Percentiles rank a stretch among this genome's conserved stretches.
phyloP scores from a whole-genome alignment of 2,329 filamentous ascomycete species.

The Periconia sp. region DNA sequence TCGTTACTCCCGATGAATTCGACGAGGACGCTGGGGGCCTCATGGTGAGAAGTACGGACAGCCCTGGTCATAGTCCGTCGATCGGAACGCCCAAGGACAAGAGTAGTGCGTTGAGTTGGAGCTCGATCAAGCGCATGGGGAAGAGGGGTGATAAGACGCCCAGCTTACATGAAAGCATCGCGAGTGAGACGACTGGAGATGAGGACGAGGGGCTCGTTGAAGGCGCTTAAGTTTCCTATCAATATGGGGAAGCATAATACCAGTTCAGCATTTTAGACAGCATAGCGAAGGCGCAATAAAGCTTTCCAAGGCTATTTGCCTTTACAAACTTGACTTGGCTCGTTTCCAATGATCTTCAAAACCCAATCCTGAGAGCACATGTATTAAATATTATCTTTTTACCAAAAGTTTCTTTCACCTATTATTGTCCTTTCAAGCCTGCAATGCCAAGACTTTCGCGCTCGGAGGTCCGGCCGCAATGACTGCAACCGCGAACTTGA shows the following conservation, averaged over 20 bases:
- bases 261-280: no score
- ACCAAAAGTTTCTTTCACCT: neutral
- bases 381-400: no score
- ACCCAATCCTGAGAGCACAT: no score
- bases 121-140: constrained; percentile 51
- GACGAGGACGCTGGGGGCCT: constrained; percentile 43
- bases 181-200: constrained; percentile 48
- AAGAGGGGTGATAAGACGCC: constrained; percentile 52
- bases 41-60: constrained; percentile 33
- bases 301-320: no score
- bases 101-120: constrained; percentile 51
- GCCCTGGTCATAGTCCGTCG: constrained; percentile 40
- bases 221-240: constrained; percentile 13
- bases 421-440: neutral
- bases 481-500: neutral
- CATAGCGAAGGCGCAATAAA: neutral
- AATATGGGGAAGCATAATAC: neutral
- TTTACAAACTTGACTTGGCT: no score
- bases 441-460: constrained; percentile 1
- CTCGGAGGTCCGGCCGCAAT: constrained; percentile 2
- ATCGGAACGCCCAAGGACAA: constrained; percentile 47
- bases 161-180: constrained; percentile 54
- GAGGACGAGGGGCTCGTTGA: constrained; percentile 37
- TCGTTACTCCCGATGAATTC: constrained; percentile 45
- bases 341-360: no score